phyloP scores from a whole-genome alignment of 345 rosid genomes.

The Arabidopsis arenosa region DNA sequence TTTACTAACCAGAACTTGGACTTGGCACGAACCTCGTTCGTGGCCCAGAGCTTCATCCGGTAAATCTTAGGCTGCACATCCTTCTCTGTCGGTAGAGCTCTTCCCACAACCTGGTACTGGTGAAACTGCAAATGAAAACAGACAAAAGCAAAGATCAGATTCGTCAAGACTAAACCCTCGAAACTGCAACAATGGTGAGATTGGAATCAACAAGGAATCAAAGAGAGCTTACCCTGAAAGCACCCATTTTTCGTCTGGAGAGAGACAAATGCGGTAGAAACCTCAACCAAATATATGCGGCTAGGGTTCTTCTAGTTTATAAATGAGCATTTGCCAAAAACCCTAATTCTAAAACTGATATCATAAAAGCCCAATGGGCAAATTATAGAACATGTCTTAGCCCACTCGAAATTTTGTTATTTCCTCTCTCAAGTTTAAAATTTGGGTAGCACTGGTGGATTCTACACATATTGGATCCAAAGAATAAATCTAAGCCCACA shows the following conservation, averaged over 20 bases:
- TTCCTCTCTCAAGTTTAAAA: too few relatives aligned
- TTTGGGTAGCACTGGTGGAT: too few relatives aligned
- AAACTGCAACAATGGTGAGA: background rate
- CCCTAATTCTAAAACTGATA: conserved; percentile 13
- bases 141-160: conserved; percentile 15
- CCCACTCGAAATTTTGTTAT: background rate
- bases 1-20: conserved; percentile 67
- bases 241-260: conserved; percentile 39
- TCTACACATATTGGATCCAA: too few relatives aligned
- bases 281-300: conserved; percentile 35
- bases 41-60: conserved; percentile 75
- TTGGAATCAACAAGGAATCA: background rate
- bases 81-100: conserved; percentile 64
- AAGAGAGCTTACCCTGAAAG: conserved; percentile 45
- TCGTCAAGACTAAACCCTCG: background rate
- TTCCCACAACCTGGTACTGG: conserved; percentile 74
- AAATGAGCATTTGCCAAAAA: conserved; percentile 24
- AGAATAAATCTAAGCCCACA: too few relatives aligned
- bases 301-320: conserved; percentile 34
- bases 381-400: background rate
- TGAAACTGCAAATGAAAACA: conserved; percentile 53
- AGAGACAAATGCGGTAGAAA: background rate
- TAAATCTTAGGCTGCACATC: conserved; percentile 71
- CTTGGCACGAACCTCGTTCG: conserved; percentile 71
- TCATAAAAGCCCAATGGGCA: conserved; percentile 40